These are phyloP conservation scores for Penicillium canariense DNA, from an alignment of 495 filamentous ascomycete species.

Conservation along the genomic window DNA sequence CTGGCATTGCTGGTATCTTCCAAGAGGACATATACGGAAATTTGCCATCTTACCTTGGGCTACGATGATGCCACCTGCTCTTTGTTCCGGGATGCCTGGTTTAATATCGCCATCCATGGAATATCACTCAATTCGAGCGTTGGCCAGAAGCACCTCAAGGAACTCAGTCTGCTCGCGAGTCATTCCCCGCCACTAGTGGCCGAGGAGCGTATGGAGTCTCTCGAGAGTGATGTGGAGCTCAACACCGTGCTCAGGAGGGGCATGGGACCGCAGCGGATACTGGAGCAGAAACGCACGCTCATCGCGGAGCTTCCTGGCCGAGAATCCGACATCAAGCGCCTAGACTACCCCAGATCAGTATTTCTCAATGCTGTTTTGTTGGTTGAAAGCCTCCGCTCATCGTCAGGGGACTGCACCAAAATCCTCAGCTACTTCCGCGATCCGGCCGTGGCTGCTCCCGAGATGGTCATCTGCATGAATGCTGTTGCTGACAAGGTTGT, in stretches of 20 bases:
- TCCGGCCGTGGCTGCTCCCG: constrained; percentile 71
- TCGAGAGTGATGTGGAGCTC: constrained; percentile 93
- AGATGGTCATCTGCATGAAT: constrained; percentile 84
- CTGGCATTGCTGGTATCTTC: constrained; percentile 71
- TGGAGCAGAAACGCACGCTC: constrained; percentile 76
- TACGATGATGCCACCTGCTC: constrained; percentile 64
- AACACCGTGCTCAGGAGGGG: constrained; percentile 87
- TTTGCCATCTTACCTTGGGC: constrained; percentile 17
- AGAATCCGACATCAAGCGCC: constrained; percentile 69
- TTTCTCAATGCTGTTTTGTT: constrained; percentile 86
- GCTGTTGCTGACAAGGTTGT: constrained; percentile 73
- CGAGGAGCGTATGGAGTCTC: constrained; percentile 77
- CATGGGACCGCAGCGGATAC: constrained; percentile 69
- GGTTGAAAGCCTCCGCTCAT: constrained; percentile 79
- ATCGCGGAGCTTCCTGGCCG: constrained; percentile 67
- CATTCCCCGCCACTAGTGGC: constrained; percentile 81
- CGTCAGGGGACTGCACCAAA: constrained; percentile 81
- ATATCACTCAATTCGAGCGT: constrained; percentile 71
- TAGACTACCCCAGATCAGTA: constrained; percentile 84
- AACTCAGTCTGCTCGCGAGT: constrained; percentile 76
- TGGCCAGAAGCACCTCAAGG: constrained; percentile 63
- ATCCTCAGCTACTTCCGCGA: constrained; percentile 89
- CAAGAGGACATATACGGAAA: constrained; percentile 44
- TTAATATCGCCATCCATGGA: constrained; percentile 92
- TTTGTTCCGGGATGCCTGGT: constrained; percentile 90